Conservation (phyloP, 75 land plant genomes). For the Isoetes taiwanensis region DNA sequence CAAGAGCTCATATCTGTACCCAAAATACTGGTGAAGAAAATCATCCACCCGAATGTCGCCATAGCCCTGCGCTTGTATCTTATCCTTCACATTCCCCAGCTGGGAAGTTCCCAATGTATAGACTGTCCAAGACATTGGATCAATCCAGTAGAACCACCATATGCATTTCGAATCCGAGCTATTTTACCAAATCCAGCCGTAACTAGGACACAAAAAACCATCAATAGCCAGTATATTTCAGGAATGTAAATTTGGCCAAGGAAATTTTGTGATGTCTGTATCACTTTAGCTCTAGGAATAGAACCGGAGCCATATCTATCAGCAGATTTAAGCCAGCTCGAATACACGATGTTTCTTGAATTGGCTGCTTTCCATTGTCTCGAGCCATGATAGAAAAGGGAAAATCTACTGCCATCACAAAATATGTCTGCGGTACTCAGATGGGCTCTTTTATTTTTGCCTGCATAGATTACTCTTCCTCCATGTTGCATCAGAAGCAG, state of each 20-base stretch:
- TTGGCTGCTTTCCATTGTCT: too few relatives aligned
- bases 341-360: too few relatives aligned
- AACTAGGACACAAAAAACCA: not conserved
- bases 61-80: not conserved
- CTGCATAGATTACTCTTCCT: too few relatives aligned
- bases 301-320: too few relatives aligned
- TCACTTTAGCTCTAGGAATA: not conserved
- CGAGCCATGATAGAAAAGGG: too few relatives aligned
- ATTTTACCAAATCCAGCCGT: not conserved
- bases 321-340: too few relatives aligned
- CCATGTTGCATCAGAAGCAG: too few relatives aligned
- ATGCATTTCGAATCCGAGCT: not conserved
- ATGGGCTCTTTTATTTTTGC: too few relatives aligned
- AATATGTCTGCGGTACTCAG: too few relatives aligned
- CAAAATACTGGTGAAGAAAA: conserved; percentile 3
- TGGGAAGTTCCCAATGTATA: not conserved
- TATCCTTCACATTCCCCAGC: not conserved
- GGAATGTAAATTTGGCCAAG: conserved; percentile 4
- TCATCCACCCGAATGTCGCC: not conserved
- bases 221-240: conserved; percentile 5
- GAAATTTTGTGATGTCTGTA: not conserved
- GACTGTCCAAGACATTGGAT: not conserved
- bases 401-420: too few relatives aligned
- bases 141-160: conserved; percentile 8
- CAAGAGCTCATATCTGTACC: not conserved